Evolutionary conservation across 306 rosid species (phyloP), one percentile per base, ranked within the genome.

Genomic region (Castanea mollissima): DNA sequence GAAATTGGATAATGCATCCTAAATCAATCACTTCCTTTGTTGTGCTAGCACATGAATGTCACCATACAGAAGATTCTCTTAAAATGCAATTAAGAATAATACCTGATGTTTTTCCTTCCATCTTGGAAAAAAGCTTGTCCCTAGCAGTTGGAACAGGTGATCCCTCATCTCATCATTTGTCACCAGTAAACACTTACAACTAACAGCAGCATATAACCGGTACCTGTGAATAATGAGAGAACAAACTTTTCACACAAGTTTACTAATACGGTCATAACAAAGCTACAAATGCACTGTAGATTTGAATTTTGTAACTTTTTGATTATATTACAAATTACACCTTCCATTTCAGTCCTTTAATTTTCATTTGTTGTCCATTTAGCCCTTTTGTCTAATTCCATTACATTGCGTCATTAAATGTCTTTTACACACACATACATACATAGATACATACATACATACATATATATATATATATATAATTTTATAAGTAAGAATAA

Each of bases 101-200:
- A 95, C 99, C 98, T 95, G 99, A 84, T 95, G 97, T 41, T 86
- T 95, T 90, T 95, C 98, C 90, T 95, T 95, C 99, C 99, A 95
- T 82, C 95, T 89, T 1, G 97, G 98, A 72, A 95, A 95, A 85
- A 95, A 93, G 84, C 71, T 93, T 44, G 93, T 91, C 65, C 99
- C 99, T 23, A 95, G 79, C 71, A 95, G 87, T 88, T 93, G 98
- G 86, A 95, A 93, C 77, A 93, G 83, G 83, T 93, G 99, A 71
- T 95, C 99, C 81, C 99, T 89, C 99, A 95, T 95, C 88, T 95
- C 98, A 52, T 95, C 99, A 38, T 95, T 91, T 20, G 98, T 95
- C 85, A 93, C 82, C 79, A 95, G 74, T 70, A 95, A 86, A 88
- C 96, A 85, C 76, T 93, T 91, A 80, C 81, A 84, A 41, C 88